Percentiles rank a stretch among this genome's conserved stretches.
These are phyloP conservation scores for Grifola frondosa DNA, from an alignment of 1,284 basidiomycete genomes.

Conservation along the genomic window DNA sequence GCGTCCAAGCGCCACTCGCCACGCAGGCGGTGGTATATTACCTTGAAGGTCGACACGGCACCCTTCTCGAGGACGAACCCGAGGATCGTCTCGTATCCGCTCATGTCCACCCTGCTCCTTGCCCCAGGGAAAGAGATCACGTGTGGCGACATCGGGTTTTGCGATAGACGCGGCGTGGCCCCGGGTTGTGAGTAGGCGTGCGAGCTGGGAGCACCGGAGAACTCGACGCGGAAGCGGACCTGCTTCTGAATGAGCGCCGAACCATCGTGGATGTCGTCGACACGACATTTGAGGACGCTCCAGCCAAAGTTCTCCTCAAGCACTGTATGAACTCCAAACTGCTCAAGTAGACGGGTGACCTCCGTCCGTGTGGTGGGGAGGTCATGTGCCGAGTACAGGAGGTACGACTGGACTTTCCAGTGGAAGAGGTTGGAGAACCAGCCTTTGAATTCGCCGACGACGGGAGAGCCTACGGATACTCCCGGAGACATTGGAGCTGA, in stretches of 20 bases:
- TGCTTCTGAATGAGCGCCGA: slow-evolving; percentile 51
- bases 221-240: slow-evolving; percentile 63
- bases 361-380: slow-evolving; percentile 63
- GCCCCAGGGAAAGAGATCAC: slow-evolving; percentile 11
- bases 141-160: slow-evolving; percentile 20
- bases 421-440: slow-evolving; percentile 82
- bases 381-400: slow-evolving; percentile 71
- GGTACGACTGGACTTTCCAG: slow-evolving; percentile 65
- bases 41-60: slow-evolving; percentile 77
- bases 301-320: slow-evolving; percentile 48
- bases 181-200: slow-evolving; percentile 9
- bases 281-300: slow-evolving; percentile 59
- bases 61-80: slow-evolving; percentile 88
- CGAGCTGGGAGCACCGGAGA: slow-evolving; percentile 47
- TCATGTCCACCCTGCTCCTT: slow-evolving; percentile 14
- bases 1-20: slow-evolving; percentile 58
- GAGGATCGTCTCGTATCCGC: slow-evolving; percentile 28
- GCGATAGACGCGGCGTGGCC: slow-evolving; percentile 23
- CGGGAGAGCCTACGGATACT: slow-evolving; percentile 40
- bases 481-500: slow-evolving; percentile 31
- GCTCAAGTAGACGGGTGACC: slow-evolving; percentile 64
- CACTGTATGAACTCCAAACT: slow-evolving; percentile 60
- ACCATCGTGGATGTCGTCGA: slow-evolving; percentile 56
- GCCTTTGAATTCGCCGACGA: slow-evolving; percentile 78
- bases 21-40: slow-evolving; percentile 69